A percentile compares a stretch with the other conserved stretches of the same genome.
Evolutionary conservation across 2,329 filamentous ascomycete genomes (phyloP).

Genomic region (Chlorencoelia australis): DNA sequence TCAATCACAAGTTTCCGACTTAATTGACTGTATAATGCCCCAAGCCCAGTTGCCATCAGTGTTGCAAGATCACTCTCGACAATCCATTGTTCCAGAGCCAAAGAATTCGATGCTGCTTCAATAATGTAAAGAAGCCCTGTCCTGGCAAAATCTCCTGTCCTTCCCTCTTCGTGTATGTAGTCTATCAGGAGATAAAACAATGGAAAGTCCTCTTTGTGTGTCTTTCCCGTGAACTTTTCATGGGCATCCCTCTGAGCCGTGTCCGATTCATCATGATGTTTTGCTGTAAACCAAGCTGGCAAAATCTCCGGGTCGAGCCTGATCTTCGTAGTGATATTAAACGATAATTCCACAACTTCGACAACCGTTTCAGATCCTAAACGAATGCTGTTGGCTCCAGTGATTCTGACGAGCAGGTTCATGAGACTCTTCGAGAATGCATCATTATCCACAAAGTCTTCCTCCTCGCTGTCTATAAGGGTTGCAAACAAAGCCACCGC

Average conservation of each 20-base stretch:
- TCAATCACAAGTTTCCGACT: conserved; percentile 74
- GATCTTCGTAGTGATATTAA: conserved; percentile 95
- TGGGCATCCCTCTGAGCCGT: conserved; percentile 35
- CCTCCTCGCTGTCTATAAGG: conserved; percentile 91
- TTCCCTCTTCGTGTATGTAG: conserved; percentile 91
- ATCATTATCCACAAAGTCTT: conserved; percentile 81
- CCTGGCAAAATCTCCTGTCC: conserved; percentile 89
- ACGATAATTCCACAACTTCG: conserved; percentile 82
- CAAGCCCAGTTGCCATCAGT: conserved; percentile 90
- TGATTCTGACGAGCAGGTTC: conserved; percentile 71
- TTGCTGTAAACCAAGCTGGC: conserved; percentile 79
- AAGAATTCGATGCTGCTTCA: conserved; percentile 77
- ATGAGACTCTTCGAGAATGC: conserved; percentile 81
- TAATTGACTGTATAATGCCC: conserved; percentile 59
- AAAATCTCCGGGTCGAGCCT: conserved; percentile 78
- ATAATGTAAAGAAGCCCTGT: conserved; percentile 94
- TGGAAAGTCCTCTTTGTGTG: conserved; percentile 86
- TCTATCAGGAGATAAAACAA: conserved; percentile 93
- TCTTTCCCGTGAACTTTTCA: conserved; percentile 70
- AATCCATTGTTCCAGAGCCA: conserved; percentile 84
- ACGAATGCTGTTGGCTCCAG: conserved; percentile 62
- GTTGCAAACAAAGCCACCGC: conserved; percentile 82
- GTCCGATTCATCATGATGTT: conserved; percentile 26
- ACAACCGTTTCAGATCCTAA: conserved; percentile 74
- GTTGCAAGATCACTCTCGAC: conserved; percentile 95